These are phyloP conservation scores for Plantago major DNA, from an alignment of 257 asterid genomes.

Conservation along the genomic window DNA sequence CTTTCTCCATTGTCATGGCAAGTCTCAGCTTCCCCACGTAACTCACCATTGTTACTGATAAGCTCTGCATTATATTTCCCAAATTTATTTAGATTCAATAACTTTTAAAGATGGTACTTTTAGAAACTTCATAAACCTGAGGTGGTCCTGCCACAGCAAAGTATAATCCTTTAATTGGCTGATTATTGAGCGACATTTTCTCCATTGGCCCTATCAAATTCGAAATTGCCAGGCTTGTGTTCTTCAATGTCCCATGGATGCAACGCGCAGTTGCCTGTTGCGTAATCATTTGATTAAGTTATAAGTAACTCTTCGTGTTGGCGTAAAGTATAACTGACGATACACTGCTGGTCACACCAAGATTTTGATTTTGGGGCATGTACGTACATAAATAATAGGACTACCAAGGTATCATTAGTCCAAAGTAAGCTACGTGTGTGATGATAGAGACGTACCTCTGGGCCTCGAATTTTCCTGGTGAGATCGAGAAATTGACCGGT, in stretches of 20 bases:
- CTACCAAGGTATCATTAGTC: too few species aligned
- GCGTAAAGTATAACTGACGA: background rate
- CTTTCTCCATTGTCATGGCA: slow-evolving; percentile 49
- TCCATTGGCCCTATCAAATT: slow-evolving; percentile 58
- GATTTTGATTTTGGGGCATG: too few species aligned
- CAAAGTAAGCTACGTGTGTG: background rate
- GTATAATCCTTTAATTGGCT: slow-evolving; percentile 49
- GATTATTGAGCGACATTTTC: slow-evolving; percentile 31
- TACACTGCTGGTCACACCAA: too few species aligned
- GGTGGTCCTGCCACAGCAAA: slow-evolving; percentile 48
- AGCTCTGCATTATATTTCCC: slow-evolving; percentile 39
- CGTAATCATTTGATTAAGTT: background rate
- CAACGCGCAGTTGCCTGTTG: slow-evolving; percentile 36
- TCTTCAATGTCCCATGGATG: slow-evolving; percentile 43
- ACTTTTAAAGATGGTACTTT: background rate
- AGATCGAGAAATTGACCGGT: slow-evolving; percentile 45
- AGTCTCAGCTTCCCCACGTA: slow-evolving; percentile 49
- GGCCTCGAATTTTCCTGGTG: slow-evolving; percentile 37
- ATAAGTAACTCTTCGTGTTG: background rate
- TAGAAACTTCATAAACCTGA: slow-evolving; percentile 31
- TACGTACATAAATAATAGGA: too few species aligned
- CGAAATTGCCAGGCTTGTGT: slow-evolving; percentile 52
- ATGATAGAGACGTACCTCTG: slow-evolving; percentile 40
- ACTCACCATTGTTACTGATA: slow-evolving; percentile 43
- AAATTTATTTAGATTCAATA: background rate